phyloP scores from a whole-genome alignment of 768 basidiomycete species.

The Cystofilobasidium ferigula region DNA sequence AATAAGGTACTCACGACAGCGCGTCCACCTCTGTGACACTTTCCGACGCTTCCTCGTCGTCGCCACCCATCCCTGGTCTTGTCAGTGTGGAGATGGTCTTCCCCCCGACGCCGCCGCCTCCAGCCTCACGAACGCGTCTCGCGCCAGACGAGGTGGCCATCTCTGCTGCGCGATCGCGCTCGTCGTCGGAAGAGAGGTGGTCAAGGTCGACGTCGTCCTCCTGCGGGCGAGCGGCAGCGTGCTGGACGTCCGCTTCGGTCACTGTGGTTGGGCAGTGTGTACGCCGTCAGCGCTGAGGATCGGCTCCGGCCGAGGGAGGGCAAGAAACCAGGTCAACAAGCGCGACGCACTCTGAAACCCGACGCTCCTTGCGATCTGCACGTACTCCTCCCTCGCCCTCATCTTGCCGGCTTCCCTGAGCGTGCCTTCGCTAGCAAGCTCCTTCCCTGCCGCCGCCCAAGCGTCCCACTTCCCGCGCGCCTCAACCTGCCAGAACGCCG shows the following conservation, averaged over 20 bases:
- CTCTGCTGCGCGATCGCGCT: not conserved
- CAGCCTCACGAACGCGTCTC: too few species aligned
- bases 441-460: not conserved
- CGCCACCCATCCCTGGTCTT: not conserved
- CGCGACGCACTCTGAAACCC: not conserved
- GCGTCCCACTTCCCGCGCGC: conserved; percentile 1
- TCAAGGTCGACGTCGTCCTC: not conserved
- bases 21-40: not conserved
- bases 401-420: not conserved
- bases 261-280: too few species aligned
- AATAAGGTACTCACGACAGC: not conserved
- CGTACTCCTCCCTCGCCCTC: not conserved
- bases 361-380: not conserved
- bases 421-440: not conserved
- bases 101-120: not conserved
- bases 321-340: not conserved
- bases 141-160: not conserved
- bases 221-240: not conserved
- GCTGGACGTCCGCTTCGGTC: not conserved
- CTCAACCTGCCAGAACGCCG: not conserved
- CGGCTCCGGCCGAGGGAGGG: too few species aligned
- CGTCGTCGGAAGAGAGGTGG: not conserved
- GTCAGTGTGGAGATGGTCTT: not conserved
- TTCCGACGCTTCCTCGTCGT: too few species aligned
- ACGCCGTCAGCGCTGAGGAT: too few species aligned